Conservation (phyloP, 805 yeast genomes). For the Saccharomyces jurei region DNA sequence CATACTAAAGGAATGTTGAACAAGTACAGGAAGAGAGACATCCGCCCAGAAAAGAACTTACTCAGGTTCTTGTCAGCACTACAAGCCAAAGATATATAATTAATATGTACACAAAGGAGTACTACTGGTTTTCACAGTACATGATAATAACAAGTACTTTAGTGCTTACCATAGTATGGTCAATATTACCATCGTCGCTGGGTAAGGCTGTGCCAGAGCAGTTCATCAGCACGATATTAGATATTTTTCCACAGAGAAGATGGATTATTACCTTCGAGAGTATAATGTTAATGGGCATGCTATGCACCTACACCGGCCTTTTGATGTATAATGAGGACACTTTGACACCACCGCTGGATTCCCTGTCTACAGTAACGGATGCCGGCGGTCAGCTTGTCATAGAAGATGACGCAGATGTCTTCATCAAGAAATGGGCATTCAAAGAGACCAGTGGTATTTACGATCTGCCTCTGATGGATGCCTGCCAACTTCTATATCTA, state of each 20-base stretch:
- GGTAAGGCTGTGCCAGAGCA: constrained; percentile 10
- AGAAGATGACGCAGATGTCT: constrained; percentile 12
- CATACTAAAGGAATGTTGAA: background rate
- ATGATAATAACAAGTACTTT: constrained; percentile 55
- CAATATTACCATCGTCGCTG: constrained; percentile 45
- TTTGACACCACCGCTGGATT: constrained; percentile 51
- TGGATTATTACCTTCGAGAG: constrained; percentile 84
- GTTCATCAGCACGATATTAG: constrained; percentile 42
- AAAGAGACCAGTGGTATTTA: constrained; percentile 73
- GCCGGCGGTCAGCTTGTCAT: constrained; percentile 39
- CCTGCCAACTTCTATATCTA: constrained; percentile 54
- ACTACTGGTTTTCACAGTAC: constrained; percentile 79
- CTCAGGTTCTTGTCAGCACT: background rate
- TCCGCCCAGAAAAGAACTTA: background rate
- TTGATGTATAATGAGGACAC: constrained; percentile 71
- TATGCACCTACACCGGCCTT: constrained; percentile 62
- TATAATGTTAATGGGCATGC: constrained; percentile 59
- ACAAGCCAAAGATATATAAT: background rate
- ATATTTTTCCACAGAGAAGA: constrained; percentile 80
- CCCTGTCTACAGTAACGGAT: constrained; percentile 61
- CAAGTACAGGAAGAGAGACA: background rate
- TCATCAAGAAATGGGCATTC: constrained; percentile 36
- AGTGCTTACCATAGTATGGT: constrained; percentile 60
- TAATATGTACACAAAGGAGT: constrained; percentile 39
- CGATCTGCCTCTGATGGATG: constrained; percentile 71